Conservation (phyloP, 2,329 filamentous ascomycete genomes). For the Phaeosphaeriaceae sp. region DNA sequence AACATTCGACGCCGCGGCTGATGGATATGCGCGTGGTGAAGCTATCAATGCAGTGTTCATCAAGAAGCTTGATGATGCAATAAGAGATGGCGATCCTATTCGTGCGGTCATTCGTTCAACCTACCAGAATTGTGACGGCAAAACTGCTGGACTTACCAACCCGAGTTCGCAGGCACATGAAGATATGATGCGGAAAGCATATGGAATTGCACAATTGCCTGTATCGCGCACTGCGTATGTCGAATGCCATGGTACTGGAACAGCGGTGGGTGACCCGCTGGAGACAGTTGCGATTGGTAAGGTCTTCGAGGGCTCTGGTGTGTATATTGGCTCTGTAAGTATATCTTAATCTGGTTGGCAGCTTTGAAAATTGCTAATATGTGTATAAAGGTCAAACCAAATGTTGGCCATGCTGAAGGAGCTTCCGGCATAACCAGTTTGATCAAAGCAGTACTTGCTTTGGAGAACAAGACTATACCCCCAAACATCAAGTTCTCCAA, state of each 20-base stretch:
- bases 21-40: neutral
- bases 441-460: slow-evolving; percentile 46
- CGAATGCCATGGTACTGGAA: slow-evolving; percentile 35
- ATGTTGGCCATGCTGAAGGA: slow-evolving; percentile 44
- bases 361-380: neutral
- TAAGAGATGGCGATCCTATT: neutral
- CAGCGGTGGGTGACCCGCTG: slow-evolving; percentile 12
- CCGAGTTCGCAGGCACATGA: slow-evolving; percentile 60
- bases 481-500: slow-evolving; percentile 28
- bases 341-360: neutral
- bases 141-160: slow-evolving; percentile 49
- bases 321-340: slow-evolving; percentile 22
- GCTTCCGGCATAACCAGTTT: slow-evolving; percentile 40
- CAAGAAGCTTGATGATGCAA: neutral
- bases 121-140: neutral
- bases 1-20: neutral
- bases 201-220: neutral
- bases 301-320: slow-evolving; percentile 7
- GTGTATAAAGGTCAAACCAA: slow-evolving; percentile 27
- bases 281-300: neutral
- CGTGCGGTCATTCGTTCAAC: neutral
- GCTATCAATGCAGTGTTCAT: neutral
- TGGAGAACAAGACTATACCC: slow-evolving; percentile 46
- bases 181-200: slow-evolving; percentile 16
- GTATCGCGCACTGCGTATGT: slow-evolving; percentile 26